Evolutionary conservation across 192 early-diverging fungal genomes (phyloP), one percentile per base, ranked within the genome.

Genomic region (Kickxella alabastrina): DNA sequence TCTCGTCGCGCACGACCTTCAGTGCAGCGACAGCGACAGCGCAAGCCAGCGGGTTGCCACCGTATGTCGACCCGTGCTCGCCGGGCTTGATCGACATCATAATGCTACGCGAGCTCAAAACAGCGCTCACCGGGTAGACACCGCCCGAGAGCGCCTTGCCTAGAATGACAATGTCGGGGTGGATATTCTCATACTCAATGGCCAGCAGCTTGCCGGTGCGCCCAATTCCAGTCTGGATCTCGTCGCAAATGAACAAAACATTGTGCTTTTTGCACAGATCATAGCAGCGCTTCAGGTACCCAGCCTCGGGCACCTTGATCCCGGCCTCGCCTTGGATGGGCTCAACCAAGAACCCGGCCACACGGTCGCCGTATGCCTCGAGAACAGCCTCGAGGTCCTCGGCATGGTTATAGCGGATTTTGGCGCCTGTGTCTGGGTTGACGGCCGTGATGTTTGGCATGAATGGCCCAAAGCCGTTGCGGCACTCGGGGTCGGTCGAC

Each of bases 291-390:
- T 80, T 81, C 31, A 99, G 75, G 79, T 99, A 99, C 12, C 93
- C 93, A 1, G 87, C 80, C 60, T 91, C 91, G 24, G 96, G 96
- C 10, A 99, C 89, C 62, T 87, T 84, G 66, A 99, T 95, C 47
- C 91, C 96, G 22, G 96, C 93, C 79, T 99, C 96, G 53, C 96
- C 96, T 69, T 99, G 96, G 76, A 99, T 97, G 15, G 96, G 96
- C 77, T 99, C 96, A 13, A 99, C 90, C 43, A 99, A 80, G 81
- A 99, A 96, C 10, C 85, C 96, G 28, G 91, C 92, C 7, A 92
- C 87, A 39, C 85, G 80, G 52, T 83, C 75, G 54, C 91, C 90
- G 64, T 93, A 81, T 7, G 83, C 80, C 49, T 90, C 83, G 19
- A 99, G 78, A 15, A 89, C 89, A 13, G 80, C 84, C 64, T 97